Conservation (phyloP, 2,329 filamentous ascomycete species). For the Diaporthe caulivora region DNA sequence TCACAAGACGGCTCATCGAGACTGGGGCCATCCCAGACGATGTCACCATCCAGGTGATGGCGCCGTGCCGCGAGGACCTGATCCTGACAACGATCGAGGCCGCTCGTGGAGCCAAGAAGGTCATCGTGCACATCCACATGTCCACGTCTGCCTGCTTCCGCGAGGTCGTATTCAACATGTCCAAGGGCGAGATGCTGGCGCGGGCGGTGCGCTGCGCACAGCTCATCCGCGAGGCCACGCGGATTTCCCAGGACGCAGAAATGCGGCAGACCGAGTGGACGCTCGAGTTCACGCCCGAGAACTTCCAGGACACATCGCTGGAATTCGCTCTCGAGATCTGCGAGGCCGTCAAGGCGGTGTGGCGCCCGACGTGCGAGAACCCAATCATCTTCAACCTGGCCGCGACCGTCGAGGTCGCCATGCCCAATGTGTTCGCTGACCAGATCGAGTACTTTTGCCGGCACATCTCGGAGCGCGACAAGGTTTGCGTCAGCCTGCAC, state of each 20-base stretch:
- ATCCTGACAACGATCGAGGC: constrained; percentile 91
- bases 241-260: neutral
- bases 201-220: neutral
- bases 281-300: constrained; percentile 87
- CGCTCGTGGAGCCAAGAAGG: constrained; percentile 89
- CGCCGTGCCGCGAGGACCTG: constrained; percentile 90
- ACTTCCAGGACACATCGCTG: constrained; percentile 89
- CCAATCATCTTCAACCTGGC: constrained; percentile 97
- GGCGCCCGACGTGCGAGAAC: constrained; percentile 83
- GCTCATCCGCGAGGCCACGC: neutral
- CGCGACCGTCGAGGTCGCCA: constrained; percentile 94
- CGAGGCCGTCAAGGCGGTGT: constrained; percentile 92
- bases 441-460: constrained; percentile 96
- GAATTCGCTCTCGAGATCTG: constrained; percentile 88
- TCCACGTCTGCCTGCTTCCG: constrained; percentile 97
- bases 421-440: constrained; percentile 95
- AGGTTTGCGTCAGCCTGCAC: constrained; percentile 89
- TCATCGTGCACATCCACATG: constrained; percentile 94
- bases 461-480: constrained; percentile 86
- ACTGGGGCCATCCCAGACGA: constrained; percentile 88
- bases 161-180: neutral
- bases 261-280: constrained; percentile 78
- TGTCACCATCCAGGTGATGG: constrained; percentile 91
- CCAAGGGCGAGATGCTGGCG: neutral
- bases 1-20: constrained; percentile 87